Conservation (phyloP, 192 early-diverging fungal genomes). For the Lunasporangiospora selenospora region DNA sequence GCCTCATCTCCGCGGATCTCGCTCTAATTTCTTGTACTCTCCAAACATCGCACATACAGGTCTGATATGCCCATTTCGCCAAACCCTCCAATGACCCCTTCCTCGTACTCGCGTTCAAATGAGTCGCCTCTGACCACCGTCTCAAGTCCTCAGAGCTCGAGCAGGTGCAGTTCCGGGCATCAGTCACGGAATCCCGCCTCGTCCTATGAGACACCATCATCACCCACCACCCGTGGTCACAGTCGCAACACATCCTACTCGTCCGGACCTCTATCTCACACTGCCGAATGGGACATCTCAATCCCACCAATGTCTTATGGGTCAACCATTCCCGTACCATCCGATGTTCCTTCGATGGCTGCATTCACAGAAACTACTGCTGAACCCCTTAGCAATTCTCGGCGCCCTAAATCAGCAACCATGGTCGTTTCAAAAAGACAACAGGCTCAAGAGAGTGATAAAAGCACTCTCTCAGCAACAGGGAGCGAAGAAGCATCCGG, state of each 20-base stretch:
- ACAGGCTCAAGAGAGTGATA: too few species aligned
- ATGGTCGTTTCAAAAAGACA: too few species aligned
- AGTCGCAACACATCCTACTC: slow-evolving; percentile 40
- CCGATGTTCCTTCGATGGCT: too few species aligned
- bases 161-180: slow-evolving; percentile 38
- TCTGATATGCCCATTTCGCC: slow-evolving; percentile 45
- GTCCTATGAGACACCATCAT: slow-evolving; percentile 24
- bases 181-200: slow-evolving; percentile 19
- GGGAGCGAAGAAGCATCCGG: too few species aligned
- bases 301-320: too few species aligned
- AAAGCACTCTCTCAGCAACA: too few species aligned
- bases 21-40: not conserved
- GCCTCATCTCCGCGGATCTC: too few species aligned
- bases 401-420: too few species aligned
- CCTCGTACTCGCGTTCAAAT: slow-evolving; percentile 37
- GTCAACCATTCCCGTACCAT: too few species aligned
- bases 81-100: slow-evolving; percentile 44
- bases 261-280: slow-evolving; percentile 35
- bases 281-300: too few species aligned
- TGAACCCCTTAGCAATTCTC: too few species aligned
- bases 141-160: slow-evolving; percentile 42
- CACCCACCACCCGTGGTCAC: slow-evolving; percentile 22
- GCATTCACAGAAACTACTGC: too few species aligned
- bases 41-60: slow-evolving; percentile 1
- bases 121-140: slow-evolving; percentile 35